Percentiles rank a stretch among this genome's conserved stretches.
phyloP scores from a whole-genome alignment of 371 early-diverging fungal genomes.

The Conidiobolus incongruus region DNA sequence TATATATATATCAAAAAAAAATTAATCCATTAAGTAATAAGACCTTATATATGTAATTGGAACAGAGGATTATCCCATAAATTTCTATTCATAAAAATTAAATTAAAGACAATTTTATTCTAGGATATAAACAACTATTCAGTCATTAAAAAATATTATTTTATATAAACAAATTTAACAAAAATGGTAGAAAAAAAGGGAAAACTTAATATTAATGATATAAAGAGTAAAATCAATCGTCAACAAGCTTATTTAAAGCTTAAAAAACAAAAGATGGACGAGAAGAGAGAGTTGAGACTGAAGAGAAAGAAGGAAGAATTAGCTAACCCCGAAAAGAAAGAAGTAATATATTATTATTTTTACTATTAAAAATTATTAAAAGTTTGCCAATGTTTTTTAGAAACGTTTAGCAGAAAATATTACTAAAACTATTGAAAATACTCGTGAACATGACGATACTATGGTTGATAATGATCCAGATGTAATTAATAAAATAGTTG shows the following conservation, averaged over 20 bases:
- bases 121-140: no score
- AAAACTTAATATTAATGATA: slow-evolving; percentile 9
- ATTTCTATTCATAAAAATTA: no score
- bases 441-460: slow-evolving; percentile 83
- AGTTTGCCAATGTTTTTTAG: slow-evolving; percentile 11
- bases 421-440: slow-evolving; percentile 81
- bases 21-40: no score
- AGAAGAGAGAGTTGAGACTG: slow-evolving; percentile 48
- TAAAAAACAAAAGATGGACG: slow-evolving; percentile 40
- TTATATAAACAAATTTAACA: no score
- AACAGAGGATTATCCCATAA: no score
- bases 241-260: slow-evolving; percentile 48
- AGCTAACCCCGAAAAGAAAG: slow-evolving; percentile 68
- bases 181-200: no score
- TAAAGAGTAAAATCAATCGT: slow-evolving; percentile 64
- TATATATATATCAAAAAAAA: no score
- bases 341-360: slow-evolving; percentile 13
- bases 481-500: slow-evolving; percentile 14
- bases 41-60: no score
- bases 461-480: slow-evolving; percentile 63
- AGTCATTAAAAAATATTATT: no score
- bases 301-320: slow-evolving; percentile 54
- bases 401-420: slow-evolving; percentile 75
- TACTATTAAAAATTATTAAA: neutral
- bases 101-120: no score